Evolutionary conservation across 108 stramenopile genomes (phyloP), one percentile per base, ranked within the genome.

Genomic region (Aurantiochytrium sp.): DNA sequence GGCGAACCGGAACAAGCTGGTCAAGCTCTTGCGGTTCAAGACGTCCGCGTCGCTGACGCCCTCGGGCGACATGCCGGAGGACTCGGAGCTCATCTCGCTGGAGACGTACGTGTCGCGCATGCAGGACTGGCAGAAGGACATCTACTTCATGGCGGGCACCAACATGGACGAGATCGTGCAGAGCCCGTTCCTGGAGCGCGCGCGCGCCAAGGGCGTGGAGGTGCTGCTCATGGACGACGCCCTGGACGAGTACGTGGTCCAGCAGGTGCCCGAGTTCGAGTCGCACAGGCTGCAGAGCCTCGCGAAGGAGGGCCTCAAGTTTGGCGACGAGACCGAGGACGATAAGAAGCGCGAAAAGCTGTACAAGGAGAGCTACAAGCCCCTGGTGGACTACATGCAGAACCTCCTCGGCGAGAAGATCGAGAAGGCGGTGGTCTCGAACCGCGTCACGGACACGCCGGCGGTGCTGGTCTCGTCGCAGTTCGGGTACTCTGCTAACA

Each of bases 101-200:
- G 95, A 97, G 81, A 92, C 95, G 53, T 99, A 99, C 92, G 93
- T 98, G 15, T 93, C 89, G 32, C 92, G 94, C 89, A 98, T 98
- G 97, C 96, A 96, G 91, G 98, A 98, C 4, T 99, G 97, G 98
- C 99, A 99, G 90, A 95, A 97, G 87, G 94, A 97, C 55, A 99
- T 99, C 85, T 99, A 96, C 93, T 95, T 94, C 90, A 90, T 98
- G 86, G 97, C 97, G 4, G 99, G 97, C 52, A 94, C 96, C 86
- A 90, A 89, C 85, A 92, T 94, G 54, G 96, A 96, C 86, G 91
- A 93, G 37, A 90, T 97, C 31, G 90, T 95, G 86, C 91, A 96
- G 87, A 96, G 95, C 24, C 97, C 96, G 10, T 99, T 99, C 90
- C 87, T 98, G 90, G 98, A 99, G 90, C 93, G 88, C 86, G 94